A percentile compares a stretch with the other conserved stretches of the same genome.
These are phyloP conservation scores for Penicillium cosmopolitanum DNA, from an alignment of 495 filamentous ascomycete genomes.

Conservation along the genomic window DNA sequence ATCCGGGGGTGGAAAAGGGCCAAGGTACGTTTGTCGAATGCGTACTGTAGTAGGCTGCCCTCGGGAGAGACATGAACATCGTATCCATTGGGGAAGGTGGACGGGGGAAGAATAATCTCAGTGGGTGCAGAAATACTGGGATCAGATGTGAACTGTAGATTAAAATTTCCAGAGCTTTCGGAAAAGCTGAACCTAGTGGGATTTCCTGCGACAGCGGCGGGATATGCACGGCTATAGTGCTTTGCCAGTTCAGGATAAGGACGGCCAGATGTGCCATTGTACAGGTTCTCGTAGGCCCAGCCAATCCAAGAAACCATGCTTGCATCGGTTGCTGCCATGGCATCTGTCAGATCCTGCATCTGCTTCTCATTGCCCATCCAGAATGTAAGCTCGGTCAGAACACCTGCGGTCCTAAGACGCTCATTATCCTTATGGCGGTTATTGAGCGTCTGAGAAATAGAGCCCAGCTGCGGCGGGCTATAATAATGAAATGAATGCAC, in stretches of 20 bases:
- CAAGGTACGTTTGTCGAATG: slow-evolving; percentile 18
- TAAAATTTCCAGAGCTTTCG: slow-evolving; percentile 15
- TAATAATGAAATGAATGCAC: slow-evolving; percentile 27
- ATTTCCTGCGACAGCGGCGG: slow-evolving; percentile 18
- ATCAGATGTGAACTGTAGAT: slow-evolving; percentile 18
- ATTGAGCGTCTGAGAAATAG: slow-evolving; percentile 20
- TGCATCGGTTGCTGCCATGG: slow-evolving; percentile 23
- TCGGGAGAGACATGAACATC: slow-evolving; percentile 15
- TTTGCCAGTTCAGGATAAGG: slow-evolving; percentile 20
- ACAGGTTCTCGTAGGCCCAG: slow-evolving; percentile 24
- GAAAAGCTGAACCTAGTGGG: slow-evolving; percentile 19
- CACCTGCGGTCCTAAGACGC: slow-evolving; percentile 9
- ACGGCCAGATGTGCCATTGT: slow-evolving; percentile 17
- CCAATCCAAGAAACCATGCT: slow-evolving; percentile 27
- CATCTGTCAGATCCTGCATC: slow-evolving; percentile 22
- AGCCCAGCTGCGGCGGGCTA: slow-evolving; percentile 20
- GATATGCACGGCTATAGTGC: slow-evolving; percentile 23
- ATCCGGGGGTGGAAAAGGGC: slow-evolving; percentile 17
- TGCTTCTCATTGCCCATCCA: slow-evolving; percentile 24
- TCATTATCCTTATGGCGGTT: slow-evolving; percentile 22
- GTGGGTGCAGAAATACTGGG: slow-evolving; percentile 19
- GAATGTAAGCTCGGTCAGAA: slow-evolving; percentile 21
- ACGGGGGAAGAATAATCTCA: slow-evolving; percentile 18
- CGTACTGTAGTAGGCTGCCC: slow-evolving; percentile 14
- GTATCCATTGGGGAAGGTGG: slow-evolving; percentile 19